Evolutionary conservation across 805 yeast genomes (phyloP).

Genomic region (Cyberlindnera mississippiensis): DNA sequence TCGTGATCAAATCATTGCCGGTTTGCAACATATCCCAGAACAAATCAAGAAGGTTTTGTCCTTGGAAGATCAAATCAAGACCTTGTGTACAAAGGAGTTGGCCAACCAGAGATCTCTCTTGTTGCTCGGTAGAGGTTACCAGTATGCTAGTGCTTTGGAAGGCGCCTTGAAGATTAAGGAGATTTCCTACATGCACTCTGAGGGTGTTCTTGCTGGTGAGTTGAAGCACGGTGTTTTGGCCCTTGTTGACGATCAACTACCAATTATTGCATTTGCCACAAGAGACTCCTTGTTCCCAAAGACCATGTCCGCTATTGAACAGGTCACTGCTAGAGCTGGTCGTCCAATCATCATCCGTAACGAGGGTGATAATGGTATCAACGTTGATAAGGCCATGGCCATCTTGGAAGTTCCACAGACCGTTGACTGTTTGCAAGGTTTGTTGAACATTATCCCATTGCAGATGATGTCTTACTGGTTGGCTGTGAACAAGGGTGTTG

Average conservation of each 20-base stretch:
- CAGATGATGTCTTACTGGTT: slow-evolving; percentile 97
- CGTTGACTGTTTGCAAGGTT: slow-evolving; percentile 96
- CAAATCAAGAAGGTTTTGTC: slow-evolving; percentile 77
- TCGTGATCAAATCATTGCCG: slow-evolving; percentile 81
- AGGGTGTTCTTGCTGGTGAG: slow-evolving; percentile 99
- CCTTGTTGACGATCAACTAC: slow-evolving; percentile 87
- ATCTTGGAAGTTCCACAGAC: slow-evolving; percentile 90
- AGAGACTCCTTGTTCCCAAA: slow-evolving; percentile 95
- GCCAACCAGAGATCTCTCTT: slow-evolving; percentile 82
- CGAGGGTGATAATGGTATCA: slow-evolving; percentile 66
- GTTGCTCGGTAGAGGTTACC: slow-evolving; percentile 95
- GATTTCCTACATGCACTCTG: slow-evolving; percentile 97
- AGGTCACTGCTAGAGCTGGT: slow-evolving; percentile 96
- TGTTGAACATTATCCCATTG: slow-evolving; percentile 88
- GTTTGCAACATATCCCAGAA: slow-evolving; percentile 75
- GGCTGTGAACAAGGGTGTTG: slow-evolving; percentile 91
- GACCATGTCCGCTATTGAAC: slow-evolving; percentile 92
- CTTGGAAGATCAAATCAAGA: slow-evolving; percentile 70
- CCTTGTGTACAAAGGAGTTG: slow-evolving; percentile 67
- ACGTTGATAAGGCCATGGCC: slow-evolving; percentile 53
- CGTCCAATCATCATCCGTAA: slow-evolving; percentile 92
- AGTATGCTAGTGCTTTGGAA: slow-evolving; percentile 94
- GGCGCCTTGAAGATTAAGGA: slow-evolving; percentile 98
- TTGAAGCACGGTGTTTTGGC: slow-evolving; percentile 98
- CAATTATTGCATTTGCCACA: slow-evolving; percentile 94